phyloP scores from a whole-genome alignment of 306 rosid genomes.

The Macrotyloma uniflorum region DNA sequence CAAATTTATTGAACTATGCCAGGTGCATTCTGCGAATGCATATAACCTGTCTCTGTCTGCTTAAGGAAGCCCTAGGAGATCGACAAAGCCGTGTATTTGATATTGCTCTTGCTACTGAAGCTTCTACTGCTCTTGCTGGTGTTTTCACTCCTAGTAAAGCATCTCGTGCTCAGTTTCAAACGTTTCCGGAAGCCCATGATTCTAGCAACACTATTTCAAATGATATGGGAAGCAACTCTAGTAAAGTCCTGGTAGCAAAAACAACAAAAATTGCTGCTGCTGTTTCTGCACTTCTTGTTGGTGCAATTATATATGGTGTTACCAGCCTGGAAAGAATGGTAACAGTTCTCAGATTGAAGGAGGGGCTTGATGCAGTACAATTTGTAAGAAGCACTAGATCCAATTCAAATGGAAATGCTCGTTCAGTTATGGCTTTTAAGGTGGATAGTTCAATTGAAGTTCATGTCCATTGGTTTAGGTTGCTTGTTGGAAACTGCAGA shows the following conservation, averaged over 20 bases:
- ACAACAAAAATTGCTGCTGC: slow-evolving; percentile 76
- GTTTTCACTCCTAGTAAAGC: slow-evolving; percentile 79
- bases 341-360: slow-evolving; percentile 75
- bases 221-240: slow-evolving; percentile 54
- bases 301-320: slow-evolving; percentile 79
- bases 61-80: slow-evolving; percentile 96
- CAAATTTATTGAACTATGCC: slow-evolving; percentile 68
- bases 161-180: slow-evolving; percentile 72
- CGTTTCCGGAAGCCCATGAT: slow-evolving; percentile 75
- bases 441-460: slow-evolving; percentile 71
- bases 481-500: slow-evolving; percentile 93
- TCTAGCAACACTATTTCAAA: slow-evolving; percentile 50
- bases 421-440: slow-evolving; percentile 66
- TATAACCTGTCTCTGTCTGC: slow-evolving; percentile 74
- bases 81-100: slow-evolving; percentile 95
- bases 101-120: slow-evolving; percentile 89
- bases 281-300: slow-evolving; percentile 83
- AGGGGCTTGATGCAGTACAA: slow-evolving; percentile 82
- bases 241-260: slow-evolving; percentile 56
- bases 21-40: slow-evolving; percentile 75
- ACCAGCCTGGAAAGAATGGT: slow-evolving; percentile 91
- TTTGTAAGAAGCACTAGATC: slow-evolving; percentile 76
- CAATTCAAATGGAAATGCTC: slow-evolving; percentile 86
- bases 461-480: slow-evolving; percentile 91
- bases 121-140: slow-evolving; percentile 72